Evolutionary conservation across 2,329 filamentous ascomycete genomes (phyloP).

Genomic region (Chrysosporium keratinophilum): DNA sequence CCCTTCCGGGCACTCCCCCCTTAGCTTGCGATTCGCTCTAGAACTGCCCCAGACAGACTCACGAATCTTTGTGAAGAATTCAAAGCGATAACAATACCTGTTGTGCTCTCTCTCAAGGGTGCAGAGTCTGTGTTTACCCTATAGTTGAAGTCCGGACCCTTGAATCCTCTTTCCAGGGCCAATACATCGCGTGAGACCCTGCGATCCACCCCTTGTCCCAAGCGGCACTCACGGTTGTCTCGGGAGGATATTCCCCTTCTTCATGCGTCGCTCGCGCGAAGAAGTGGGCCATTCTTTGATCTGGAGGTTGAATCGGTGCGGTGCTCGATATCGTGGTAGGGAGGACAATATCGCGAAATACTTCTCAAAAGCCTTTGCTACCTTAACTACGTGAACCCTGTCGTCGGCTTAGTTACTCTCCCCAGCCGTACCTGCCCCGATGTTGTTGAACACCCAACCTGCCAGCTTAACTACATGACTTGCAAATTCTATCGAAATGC

Average conservation of each 20-base stretch:
- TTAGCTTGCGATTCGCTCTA: conserved; percentile 6
- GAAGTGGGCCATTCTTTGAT: conserved; percentile 1
- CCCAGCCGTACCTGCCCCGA: neutral
- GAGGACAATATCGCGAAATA: neutral
- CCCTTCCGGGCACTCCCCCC: conserved; percentile 4
- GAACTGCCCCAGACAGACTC: neutral
- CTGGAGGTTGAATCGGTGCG: conserved; percentile 7
- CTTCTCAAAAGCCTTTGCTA: neutral
- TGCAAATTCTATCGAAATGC: conserved; percentile 31
- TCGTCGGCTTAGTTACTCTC: neutral
- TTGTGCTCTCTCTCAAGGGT: neutral
- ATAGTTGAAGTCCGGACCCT: neutral
- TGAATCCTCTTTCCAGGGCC: neutral
- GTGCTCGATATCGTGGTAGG: neutral
- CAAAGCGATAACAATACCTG: neutral
- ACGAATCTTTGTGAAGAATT: neutral
- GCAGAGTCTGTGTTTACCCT: neutral
- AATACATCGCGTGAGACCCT: neutral
- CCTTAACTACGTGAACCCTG: neutral
- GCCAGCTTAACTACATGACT: conserved; percentile 5
- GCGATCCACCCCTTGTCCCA: neutral
- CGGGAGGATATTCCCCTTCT: neutral
- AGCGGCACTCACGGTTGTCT: neutral
- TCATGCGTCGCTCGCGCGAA: conserved; percentile 13
- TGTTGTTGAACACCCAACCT: neutral